phyloP scores from a whole-genome alignment of 2,329 filamentous ascomycete genomes.

The Xylaria sp. region DNA sequence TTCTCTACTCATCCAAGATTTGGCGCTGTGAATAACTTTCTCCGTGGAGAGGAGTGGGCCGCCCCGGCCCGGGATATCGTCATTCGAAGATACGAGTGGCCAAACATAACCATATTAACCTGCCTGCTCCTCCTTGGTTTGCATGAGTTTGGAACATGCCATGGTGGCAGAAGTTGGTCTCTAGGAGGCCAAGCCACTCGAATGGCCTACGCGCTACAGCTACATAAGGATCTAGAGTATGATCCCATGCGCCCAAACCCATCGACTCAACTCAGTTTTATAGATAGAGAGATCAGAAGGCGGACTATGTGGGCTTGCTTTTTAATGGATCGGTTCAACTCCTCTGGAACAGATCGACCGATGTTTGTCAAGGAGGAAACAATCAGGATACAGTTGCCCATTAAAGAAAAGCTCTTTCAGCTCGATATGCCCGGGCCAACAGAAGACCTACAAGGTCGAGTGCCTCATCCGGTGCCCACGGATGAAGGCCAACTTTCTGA shows the following conservation, averaged over 20 bases:
- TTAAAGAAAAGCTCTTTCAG: constrained; percentile 88
- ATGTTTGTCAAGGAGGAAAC: constrained; percentile 90
- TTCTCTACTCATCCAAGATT: constrained; percentile 90
- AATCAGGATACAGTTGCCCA: constrained; percentile 85
- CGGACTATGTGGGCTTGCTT: constrained; percentile 99
- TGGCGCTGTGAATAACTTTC: constrained; percentile 76
- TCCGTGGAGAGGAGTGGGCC: constrained; percentile 92
- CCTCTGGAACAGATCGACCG: constrained; percentile 89
- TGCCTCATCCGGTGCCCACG: constrained; percentile 65
- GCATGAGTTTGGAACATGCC: constrained; percentile 96
- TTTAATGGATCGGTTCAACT: constrained; percentile 96
- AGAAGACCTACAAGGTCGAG: constrained; percentile 76
- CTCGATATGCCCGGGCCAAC: constrained; percentile 90
- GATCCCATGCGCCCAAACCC: constrained; percentile 72
- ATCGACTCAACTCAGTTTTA: constrained; percentile 76
- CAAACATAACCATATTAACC: constrained; percentile 94
- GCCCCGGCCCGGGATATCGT: constrained; percentile 86
- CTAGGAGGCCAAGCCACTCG: constrained; percentile 92
- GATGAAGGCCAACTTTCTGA: constrained; percentile 70
- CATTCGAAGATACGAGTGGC: constrained; percentile 86
- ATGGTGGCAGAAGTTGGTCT: constrained; percentile 94
- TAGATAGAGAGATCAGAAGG: constrained; percentile 89
- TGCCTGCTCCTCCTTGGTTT: constrained; percentile 87
- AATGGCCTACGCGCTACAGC: constrained; percentile 94
- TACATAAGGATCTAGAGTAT: constrained; percentile 89